These are phyloP conservation scores for Lycium ferocissimum DNA, from an alignment of 257 asterid species.

Conservation along the genomic window DNA sequence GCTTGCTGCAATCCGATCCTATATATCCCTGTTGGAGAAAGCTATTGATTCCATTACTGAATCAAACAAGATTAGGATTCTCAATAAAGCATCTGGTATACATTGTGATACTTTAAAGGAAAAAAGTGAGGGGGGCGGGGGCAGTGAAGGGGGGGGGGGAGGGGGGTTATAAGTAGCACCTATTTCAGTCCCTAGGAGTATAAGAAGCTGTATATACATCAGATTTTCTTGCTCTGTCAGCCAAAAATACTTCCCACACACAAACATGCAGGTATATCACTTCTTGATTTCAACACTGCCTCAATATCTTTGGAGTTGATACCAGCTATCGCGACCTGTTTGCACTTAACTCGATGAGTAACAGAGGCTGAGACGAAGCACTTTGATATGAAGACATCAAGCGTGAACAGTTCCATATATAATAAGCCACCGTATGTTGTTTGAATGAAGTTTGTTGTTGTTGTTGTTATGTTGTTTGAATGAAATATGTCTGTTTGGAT, in stretches of 20 bases:
- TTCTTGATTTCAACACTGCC: slow-evolving; percentile 75
- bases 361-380: slow-evolving; percentile 90
- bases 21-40: too few relatives aligned
- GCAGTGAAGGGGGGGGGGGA: neutral
- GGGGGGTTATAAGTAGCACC: slow-evolving; percentile 25
- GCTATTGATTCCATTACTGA: too few relatives aligned
- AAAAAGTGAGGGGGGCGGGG: neutral
- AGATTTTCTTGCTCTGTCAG: slow-evolving; percentile 88
- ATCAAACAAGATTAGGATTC: too few relatives aligned
- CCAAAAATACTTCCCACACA: slow-evolving; percentile 68
- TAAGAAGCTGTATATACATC: slow-evolving; percentile 81
- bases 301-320: slow-evolving; percentile 89
- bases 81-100: neutral
- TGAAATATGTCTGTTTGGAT: slow-evolving; percentile 69
- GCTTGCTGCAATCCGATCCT: too few relatives aligned
- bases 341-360: slow-evolving; percentile 88
- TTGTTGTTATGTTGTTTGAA: slow-evolving; percentile 91
- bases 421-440: slow-evolving; percentile 80
- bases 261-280: slow-evolving; percentile 88
- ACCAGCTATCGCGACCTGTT: slow-evolving; percentile 92
- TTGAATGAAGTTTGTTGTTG: slow-evolving; percentile 93
- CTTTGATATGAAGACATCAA: slow-evolving; percentile 81
- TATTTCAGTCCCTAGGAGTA: slow-evolving; percentile 87
- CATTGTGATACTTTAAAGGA: neutral
- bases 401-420: slow-evolving; percentile 91